A percentile compares a stretch with the other conserved stretches of the same genome.
These are phyloP conservation scores for Tolypocladium nubicola DNA, from an alignment of 2,329 filamentous ascomycete genomes.

Conservation along the genomic window DNA sequence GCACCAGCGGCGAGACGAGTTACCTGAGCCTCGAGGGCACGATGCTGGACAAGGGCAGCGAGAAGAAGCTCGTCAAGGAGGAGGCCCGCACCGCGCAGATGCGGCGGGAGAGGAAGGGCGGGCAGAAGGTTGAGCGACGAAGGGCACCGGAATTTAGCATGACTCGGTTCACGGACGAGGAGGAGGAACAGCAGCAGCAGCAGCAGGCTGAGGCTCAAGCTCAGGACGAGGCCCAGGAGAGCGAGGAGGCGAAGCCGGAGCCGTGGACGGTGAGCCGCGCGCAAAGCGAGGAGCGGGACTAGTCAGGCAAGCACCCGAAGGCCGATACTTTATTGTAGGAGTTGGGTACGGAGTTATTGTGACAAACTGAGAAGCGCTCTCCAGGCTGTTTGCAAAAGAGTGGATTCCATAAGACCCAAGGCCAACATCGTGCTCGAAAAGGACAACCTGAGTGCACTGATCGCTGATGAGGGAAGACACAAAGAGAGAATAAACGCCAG, in stretches of 20 bases:
- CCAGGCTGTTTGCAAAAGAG: not conserved
- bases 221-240: slow-evolving; percentile 5
- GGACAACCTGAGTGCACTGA: not conserved
- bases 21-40: slow-evolving; percentile 83
- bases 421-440: not conserved
- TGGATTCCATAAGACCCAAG: not conserved
- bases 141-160: slow-evolving; percentile 43
- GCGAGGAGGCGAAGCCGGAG: slow-evolving; percentile 11
- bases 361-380: not conserved
- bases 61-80: slow-evolving; percentile 39
- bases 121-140: slow-evolving; percentile 18
- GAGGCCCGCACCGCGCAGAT: slow-evolving; percentile 32
- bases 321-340: not conserved
- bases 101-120: slow-evolving; percentile 24
- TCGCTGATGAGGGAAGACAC: not conserved
- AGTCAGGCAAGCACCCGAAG: not conserved
- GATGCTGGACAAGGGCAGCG: slow-evolving; percentile 61
- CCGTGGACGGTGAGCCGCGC: slow-evolving; percentile 8
- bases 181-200: slow-evolving; percentile 21
- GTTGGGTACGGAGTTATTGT: not conserved
- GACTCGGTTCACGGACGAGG: slow-evolving; percentile 41
- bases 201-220: slow-evolving; percentile 2
- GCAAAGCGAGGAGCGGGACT: slow-evolving; percentile 8
- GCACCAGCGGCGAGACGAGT: slow-evolving; percentile 61
- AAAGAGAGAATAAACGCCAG: not conserved